Base-by-base conservation (phyloP, 1,139 yeast genomes). In the Nadsonia starkeyi-henricii region DNA sequence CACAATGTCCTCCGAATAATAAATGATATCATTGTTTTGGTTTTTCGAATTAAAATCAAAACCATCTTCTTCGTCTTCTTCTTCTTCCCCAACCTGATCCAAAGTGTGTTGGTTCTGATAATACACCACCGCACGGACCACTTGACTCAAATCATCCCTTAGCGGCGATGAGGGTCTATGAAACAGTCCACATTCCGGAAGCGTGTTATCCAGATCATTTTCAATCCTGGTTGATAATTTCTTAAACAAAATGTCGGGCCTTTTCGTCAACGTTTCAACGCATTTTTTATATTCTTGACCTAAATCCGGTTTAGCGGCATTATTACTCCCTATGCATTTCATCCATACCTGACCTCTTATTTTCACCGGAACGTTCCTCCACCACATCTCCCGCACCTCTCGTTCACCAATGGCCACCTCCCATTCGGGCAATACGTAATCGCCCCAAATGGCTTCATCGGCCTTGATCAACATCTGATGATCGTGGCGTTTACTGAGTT, bases 331-430 rank as follows among this genome's bases (percentile, higher is more conserved):
- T 36, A 74, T 64, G 48, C 69, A 70, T 45, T 62, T 62, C 53
- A 65, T 62, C 89, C 89, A 81, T 3, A 80, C 66, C 15, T 61
- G 61, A 7, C 68, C 62, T 44, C 89, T 65, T 19, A 71, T 59
- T 41, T 60, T 58, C n/a, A 64, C 50, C 2, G 85, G 81, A 1
- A 81, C 62, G 1, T 85, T 85, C 48, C 84, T 65, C 85, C 86
- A 81, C 75, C 81, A 78, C 50, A 79, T 64, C 49, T 77, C 79
- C 48, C 79, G 67, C 7, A 74, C 66, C 18, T 65, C 57, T 0
- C 75, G 65, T 13, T 65, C 57, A 47, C 63, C 61, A 9, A 74
- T 58, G 43, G 66, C 64, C 9, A 58, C 52, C 26, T 62, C 59
- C 51, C 70, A 57, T 41, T 71, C 61, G 2, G 72, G 68, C 2